Evolutionary conservation across 495 filamentous ascomycete genomes (phyloP), one percentile per base, ranked within the genome.

Genomic region (Darksidea phi): DNA sequence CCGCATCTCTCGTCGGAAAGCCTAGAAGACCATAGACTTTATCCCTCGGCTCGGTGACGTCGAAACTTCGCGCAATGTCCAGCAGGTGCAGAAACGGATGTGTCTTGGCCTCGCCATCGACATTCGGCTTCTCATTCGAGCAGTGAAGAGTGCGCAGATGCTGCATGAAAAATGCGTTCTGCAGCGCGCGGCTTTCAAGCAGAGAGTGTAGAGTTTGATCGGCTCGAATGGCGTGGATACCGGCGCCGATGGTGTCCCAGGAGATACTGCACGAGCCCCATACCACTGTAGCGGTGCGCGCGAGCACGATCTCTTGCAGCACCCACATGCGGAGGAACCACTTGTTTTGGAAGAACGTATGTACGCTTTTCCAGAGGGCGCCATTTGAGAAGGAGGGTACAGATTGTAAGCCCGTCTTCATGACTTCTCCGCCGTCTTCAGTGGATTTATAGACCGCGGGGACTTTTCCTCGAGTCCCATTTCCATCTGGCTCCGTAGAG

Each of bases 301-400:
- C 59, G 18, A 67, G 64, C 1, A 56, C 53, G 37, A 67, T 63
- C 24, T 67, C 64, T 50, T 67, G 64, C 1, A 67, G 20, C 4
- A 67, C 64, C 64, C 64, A 67, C 59, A 67, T 63, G 28, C 64
- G 64, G 11, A 48, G 8, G 54, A 63, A 67, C 64, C 63, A 66
- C 0, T 21, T 57, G 46, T 62, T 61, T 24, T 13, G 4, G 34
- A 66, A 61, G 4, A 66, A 28, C 6, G 34, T 17, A 12, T 36
- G 8, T 8, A 66, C 52, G 15, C 25, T n/a, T 18, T 25, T 26
- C 59, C 59, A 67, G 18, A 23, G 15, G 15, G 21, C 18, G 7
- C 52, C 53, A 6, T 37, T 34, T 7, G 28, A 32, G 28, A 26
- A 21, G 12, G 48, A 26, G 4, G 56, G 55, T 3, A 48, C 36